Percentiles rank a stretch among this genome's conserved stretches.
Evolutionary conservation across 495 filamentous ascomycete species (phyloP).

Genomic region (Arthonia radiata): DNA sequence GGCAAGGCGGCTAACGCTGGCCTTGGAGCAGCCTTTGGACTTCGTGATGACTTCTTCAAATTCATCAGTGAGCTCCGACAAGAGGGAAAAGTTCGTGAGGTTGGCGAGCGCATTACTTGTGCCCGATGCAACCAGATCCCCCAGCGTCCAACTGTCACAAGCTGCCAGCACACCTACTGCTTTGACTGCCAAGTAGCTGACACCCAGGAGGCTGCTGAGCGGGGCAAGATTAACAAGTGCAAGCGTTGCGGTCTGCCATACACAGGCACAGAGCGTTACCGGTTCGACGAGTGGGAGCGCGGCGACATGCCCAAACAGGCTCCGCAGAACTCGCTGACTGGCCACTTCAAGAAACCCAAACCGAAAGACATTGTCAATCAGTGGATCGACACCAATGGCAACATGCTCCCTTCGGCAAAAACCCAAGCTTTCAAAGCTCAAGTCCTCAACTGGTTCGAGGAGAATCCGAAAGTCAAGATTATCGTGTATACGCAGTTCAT

Average conservation of each 20-base stretch:
- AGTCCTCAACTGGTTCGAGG: slow-evolving; percentile 13
- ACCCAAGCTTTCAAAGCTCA: slow-evolving; percentile 14
- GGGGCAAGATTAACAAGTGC: no score
- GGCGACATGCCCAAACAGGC: no score
- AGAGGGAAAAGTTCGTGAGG: slow-evolving; percentile 10
- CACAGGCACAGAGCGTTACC: no score
- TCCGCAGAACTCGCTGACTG: no score
- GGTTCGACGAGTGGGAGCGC: no score
- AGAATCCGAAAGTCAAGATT: slow-evolving; percentile 13
- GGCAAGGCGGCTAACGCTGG: not conserved
- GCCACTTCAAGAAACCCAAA: no score
- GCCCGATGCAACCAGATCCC: slow-evolving; percentile 11
- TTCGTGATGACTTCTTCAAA: slow-evolving; percentile 9
- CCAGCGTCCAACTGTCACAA: slow-evolving; percentile 14
- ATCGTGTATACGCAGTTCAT: slow-evolving; percentile 17
- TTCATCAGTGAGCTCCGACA: slow-evolving; percentile 11
- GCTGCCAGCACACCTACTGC: slow-evolving; percentile 26
- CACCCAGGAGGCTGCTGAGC: no score
- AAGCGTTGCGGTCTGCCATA: no score
- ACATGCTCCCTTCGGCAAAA: slow-evolving; percentile 14
- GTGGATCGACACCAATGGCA: slow-evolving; percentile 13
- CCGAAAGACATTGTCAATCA: not conserved
- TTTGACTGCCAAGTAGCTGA: slow-evolving; percentile 20
- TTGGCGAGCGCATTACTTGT: slow-evolving; percentile 14
- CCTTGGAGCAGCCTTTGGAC: slow-evolving; percentile 1